Evolutionary conservation across 2,329 filamentous ascomycete genomes (phyloP).

Genomic region (Diatrype stigma): DNA sequence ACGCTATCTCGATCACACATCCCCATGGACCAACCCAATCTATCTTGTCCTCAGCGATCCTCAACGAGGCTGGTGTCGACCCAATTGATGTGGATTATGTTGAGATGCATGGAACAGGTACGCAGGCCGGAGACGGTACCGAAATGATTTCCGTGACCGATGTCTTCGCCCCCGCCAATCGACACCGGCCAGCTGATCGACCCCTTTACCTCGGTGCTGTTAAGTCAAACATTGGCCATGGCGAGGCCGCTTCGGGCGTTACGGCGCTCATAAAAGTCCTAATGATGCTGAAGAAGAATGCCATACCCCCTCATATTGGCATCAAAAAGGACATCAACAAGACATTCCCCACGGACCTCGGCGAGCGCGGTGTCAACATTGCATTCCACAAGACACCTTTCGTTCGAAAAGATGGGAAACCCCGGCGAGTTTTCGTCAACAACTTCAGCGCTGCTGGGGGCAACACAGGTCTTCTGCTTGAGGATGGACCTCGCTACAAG

Average conservation of each 20-base stretch:
- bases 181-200: slow-evolving; percentile 42
- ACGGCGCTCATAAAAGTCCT: slow-evolving; percentile 62
- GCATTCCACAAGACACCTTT: slow-evolving; percentile 50
- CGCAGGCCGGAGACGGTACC: slow-evolving; percentile 75
- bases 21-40: slow-evolving; percentile 76
- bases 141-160: slow-evolving; percentile 75
- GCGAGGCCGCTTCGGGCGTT: slow-evolving; percentile 57
- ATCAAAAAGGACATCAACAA: slow-evolving; percentile 63
- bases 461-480: slow-evolving; percentile 63
- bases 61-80: slow-evolving; percentile 70
- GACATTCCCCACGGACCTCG: slow-evolving; percentile 53
- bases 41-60: slow-evolving; percentile 63
- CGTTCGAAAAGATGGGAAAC: slow-evolving; percentile 42
- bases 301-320: slow-evolving; percentile 62
- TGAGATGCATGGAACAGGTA: slow-evolving; percentile 88
- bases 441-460: slow-evolving; percentile 70
- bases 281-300: slow-evolving; percentile 59
- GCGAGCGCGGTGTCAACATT: slow-evolving; percentile 55
- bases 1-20: slow-evolving; percentile 78
- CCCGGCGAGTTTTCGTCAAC: slow-evolving; percentile 54
- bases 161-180: slow-evolving; percentile 44
- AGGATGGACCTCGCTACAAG: slow-evolving; percentile 49
- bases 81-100: slow-evolving; percentile 77
- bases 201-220: slow-evolving; percentile 59
- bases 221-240: slow-evolving; percentile 62